A percentile compares a stretch with the other conserved stretches of the same genome.
phyloP scores from a whole-genome alignment of 495 filamentous ascomycete species.

The Cryomyces antarcticus region DNA sequence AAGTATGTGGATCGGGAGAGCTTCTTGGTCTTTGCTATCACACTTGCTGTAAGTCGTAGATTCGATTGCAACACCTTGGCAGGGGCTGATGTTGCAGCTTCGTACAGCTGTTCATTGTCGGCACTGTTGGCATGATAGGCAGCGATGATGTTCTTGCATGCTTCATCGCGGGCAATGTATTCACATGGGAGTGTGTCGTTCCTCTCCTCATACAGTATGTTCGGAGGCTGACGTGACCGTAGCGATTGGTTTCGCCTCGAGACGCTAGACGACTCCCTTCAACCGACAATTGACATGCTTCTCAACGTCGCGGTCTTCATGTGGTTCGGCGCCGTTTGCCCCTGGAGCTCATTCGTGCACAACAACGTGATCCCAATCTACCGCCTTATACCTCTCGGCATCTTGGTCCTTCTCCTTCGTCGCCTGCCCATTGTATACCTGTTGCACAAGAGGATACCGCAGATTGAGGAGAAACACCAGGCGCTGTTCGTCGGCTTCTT shows the following conservation, averaged over 20 bases:
- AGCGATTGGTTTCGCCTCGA: constrained; percentile 77
- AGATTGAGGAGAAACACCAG: constrained; percentile 54
- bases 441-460: constrained; percentile 55
- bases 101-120: constrained; percentile 50
- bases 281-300: constrained; percentile 79
- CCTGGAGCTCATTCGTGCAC: constrained; percentile 49
- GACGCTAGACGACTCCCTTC: constrained; percentile 72
- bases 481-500: constrained; percentile 83
- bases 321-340: constrained; percentile 80
- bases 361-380: constrained; percentile 58
- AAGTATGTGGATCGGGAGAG: constrained; percentile 77
- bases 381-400: constrained; percentile 54
- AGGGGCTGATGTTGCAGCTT: constrained; percentile 10
- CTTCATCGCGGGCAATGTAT: constrained; percentile 81
- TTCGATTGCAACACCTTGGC: constrained; percentile 13
- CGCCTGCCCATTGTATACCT: constrained; percentile 58
- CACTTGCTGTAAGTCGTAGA: constrained; percentile 41
- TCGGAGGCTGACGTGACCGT: constrained; percentile 8
- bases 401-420: constrained; percentile 63
- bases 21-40: constrained; percentile 74
- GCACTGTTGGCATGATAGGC: constrained; percentile 75
- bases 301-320: constrained; percentile 74
- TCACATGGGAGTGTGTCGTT: constrained; percentile 52
- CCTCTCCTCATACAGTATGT: background rate
- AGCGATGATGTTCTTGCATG: constrained; percentile 85